phyloP scores from a whole-genome alignment of 495 filamentous ascomycete species.

The Tuber aestivum region DNA sequence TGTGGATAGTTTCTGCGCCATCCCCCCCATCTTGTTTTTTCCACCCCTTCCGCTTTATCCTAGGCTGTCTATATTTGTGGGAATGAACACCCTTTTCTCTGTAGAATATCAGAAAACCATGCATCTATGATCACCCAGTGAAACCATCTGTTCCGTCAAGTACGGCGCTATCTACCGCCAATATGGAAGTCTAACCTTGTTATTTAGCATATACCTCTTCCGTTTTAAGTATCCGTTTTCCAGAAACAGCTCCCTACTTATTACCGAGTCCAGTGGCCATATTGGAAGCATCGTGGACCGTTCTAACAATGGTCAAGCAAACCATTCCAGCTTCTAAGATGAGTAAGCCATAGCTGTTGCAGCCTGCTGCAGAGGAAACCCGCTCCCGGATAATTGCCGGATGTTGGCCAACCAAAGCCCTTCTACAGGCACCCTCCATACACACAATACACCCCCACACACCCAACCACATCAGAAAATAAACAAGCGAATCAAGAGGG shows the following conservation, averaged over 20 bases:
- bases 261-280: slow-evolving; percentile 68
- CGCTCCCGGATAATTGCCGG: slow-evolving; percentile 71
- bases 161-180: no score
- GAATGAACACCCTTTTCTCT: neutral
- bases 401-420: slow-evolving; percentile 68
- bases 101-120: neutral
- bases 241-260: slow-evolving; percentile 26
- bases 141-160: neutral
- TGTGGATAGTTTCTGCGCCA: slow-evolving; percentile 39
- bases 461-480: slow-evolving; percentile 3
- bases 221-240: neutral
- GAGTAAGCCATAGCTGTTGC: slow-evolving; percentile 69
- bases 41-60: neutral
- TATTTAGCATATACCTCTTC: neutral
- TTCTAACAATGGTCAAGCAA: slow-evolving; percentile 60
- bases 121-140: neutral
- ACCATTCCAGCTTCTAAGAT: slow-evolving; percentile 72
- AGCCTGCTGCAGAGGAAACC: slow-evolving; percentile 72
- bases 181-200: neutral
- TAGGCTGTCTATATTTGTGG: neutral
- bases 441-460: slow-evolving; percentile 10
- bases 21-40: neutral
- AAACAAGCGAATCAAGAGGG: neutral
- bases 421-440: slow-evolving; percentile 60
- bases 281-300: slow-evolving; percentile 71